A percentile compares a stretch with the other conserved stretches of the same genome.
phyloP scores from a whole-genome alignment of 1,139 yeast genomes.

The Yueomyces sp. region DNA sequence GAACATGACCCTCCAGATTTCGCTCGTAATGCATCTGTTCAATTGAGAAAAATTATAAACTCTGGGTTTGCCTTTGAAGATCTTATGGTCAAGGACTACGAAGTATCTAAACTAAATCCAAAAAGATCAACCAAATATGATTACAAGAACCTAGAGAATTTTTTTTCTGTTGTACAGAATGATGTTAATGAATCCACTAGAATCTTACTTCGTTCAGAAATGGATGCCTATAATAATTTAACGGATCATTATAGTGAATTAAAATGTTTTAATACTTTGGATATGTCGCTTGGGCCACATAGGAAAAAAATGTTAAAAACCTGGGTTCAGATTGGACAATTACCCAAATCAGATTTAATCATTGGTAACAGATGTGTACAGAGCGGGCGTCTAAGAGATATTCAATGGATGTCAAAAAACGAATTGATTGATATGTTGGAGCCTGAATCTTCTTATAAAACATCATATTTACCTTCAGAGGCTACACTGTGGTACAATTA shows the following conservation, averaged over 20 bases:
- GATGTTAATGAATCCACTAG: slow-evolving; percentile 9
- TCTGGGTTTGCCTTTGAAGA: slow-evolving; percentile 24
- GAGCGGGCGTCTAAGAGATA: slow-evolving; percentile 13
- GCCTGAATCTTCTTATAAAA: neutral
- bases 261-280: slow-evolving; percentile 18
- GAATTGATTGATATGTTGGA: neutral
- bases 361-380: slow-evolving; percentile 18
- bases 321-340: slow-evolving; percentile 21
- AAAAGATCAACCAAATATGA: neutral
- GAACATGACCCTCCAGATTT: neutral
- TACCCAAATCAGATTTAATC: slow-evolving; percentile 18
- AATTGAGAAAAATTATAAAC: slow-evolving; percentile 12
- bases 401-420: slow-evolving; percentile 12
- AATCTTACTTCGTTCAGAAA: slow-evolving; percentile 20
- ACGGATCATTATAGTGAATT: slow-evolving; percentile 17
- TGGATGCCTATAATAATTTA: slow-evolving; percentile 18
- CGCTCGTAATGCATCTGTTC: slow-evolving; percentile 1
- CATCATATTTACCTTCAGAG: neutral
- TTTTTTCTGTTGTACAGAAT: slow-evolving; percentile 18
- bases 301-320: slow-evolving; percentile 20
- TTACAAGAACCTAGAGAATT: slow-evolving; percentile 2
- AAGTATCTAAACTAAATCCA: neutral
- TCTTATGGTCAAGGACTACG: slow-evolving; percentile 7
- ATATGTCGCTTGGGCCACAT: slow-evolving; percentile 13
- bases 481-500: neutral